These are phyloP conservation scores for Pleurotus platypus DNA, from an alignment of 768 basidiomycete species.

Conservation along the genomic window DNA sequence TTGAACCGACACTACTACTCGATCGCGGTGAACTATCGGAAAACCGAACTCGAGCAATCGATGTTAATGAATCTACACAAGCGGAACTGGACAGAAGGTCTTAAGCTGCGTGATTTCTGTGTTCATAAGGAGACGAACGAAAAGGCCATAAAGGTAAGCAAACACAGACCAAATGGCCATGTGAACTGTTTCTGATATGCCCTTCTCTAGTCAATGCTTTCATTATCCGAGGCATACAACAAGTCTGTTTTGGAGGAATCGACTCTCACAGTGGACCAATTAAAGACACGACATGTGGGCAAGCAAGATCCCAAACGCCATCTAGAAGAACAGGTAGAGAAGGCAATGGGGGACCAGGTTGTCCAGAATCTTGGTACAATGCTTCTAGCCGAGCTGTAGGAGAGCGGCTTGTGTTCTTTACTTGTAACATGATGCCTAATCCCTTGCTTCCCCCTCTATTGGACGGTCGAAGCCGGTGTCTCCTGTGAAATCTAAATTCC, in stretches of 20 bases:
- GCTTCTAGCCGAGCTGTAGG: conserved; percentile 85
- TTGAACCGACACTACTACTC: conserved; percentile 98
- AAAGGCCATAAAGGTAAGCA: conserved; percentile 85
- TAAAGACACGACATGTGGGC: conserved; percentile 96
- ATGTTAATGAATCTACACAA: conserved; percentile 99
- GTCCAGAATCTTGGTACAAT: conserved; percentile 94
- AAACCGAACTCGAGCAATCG: conserved; percentile 95
- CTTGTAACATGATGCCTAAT: background rate
- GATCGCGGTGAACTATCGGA: conserved; percentile 96
- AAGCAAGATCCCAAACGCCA: conserved; percentile 99
- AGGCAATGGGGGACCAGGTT: conserved; percentile 96
- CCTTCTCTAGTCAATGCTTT: conserved; percentile 76
- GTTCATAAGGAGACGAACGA: conserved; percentile 87
- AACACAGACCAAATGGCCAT: background rate
- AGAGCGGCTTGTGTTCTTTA: conserved; percentile 1
- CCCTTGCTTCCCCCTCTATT: background rate
- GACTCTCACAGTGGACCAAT: conserved; percentile 87
- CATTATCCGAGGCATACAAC: conserved; percentile 91
- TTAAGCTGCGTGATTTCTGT: conserved; percentile 89
- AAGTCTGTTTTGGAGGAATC: conserved; percentile 98
- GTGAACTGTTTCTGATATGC: background rate
- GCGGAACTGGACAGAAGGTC: conserved; percentile 97
- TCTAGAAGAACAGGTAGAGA: conserved; percentile 95
- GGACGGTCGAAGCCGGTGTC: too few species aligned
- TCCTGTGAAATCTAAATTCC: too few species aligned